Percentiles rank a stretch among this genome's conserved stretches.
phyloP scores from a whole-genome alignment of 768 basidiomycete genomes.

The Agaricus subrufescens region DNA sequence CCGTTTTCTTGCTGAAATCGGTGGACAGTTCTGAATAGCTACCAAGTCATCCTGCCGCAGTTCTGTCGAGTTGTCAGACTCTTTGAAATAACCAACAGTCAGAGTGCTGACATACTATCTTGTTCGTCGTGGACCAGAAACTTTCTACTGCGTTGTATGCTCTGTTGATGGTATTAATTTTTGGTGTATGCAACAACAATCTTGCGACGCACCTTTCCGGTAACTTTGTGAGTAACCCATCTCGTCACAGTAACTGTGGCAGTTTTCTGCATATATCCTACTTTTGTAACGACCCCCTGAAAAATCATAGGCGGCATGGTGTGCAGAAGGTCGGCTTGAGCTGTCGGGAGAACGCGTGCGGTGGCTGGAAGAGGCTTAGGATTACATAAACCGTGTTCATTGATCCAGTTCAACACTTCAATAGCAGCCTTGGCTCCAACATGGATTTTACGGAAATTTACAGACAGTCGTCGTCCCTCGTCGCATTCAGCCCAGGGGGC shows the following conservation, averaged over 20 bases:
- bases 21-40: conserved; percentile 76
- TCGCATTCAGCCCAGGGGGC: conserved; percentile 80
- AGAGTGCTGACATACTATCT: conserved; percentile 46
- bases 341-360: neutral
- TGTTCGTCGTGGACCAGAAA: conserved; percentile 71
- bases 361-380: neutral
- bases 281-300: conserved; percentile 72
- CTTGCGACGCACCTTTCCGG: conserved; percentile 60
- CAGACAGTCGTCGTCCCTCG: conserved; percentile 65
- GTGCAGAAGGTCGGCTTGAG: neutral
- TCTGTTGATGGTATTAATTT: conserved; percentile 32
- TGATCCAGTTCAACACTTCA: neutral
- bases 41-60: conserved; percentile 69
- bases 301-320: conserved; percentile 78
- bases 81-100: neutral
- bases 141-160: conserved; percentile 72
- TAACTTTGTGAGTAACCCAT: conserved; percentile 64
- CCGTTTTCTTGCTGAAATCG: conserved; percentile 73
- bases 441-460: conserved; percentile 92
- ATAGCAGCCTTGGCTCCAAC: neutral
- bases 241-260: conserved; percentile 80
- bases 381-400: neutral
- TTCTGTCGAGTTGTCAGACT: conserved; percentile 29
- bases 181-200: neutral
- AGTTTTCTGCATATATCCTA: conserved; percentile 80